Evolutionary conservation across 305 asterid genomes (phyloP).

Genomic region (Fraxinus angustifolia): DNA sequence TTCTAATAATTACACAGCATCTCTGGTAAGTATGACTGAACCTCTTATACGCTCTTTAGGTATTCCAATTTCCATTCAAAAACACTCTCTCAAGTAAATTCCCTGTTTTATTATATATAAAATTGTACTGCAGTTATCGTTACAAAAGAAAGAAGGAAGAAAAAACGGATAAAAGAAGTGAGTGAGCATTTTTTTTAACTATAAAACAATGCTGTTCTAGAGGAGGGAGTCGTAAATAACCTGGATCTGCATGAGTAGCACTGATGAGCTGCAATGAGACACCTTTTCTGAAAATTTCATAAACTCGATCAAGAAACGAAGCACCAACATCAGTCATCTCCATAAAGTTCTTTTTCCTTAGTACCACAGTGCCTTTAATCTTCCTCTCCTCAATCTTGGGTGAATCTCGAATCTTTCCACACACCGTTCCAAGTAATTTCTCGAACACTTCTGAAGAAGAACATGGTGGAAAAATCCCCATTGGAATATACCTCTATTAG

Average conservation of each 20-base stretch:
- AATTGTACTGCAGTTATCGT: neutral
- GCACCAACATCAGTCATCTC: constrained; percentile 24
- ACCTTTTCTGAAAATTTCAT: constrained; percentile 32
- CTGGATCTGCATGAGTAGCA: constrained; percentile 30
- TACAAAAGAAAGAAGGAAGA: neutral
- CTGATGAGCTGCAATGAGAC: constrained; percentile 41
- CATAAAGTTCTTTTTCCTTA: constrained; percentile 35
- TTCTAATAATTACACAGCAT: neutral
- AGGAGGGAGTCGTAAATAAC: constrained; percentile 1
- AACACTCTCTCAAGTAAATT: neutral
- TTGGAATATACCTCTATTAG: neutral
- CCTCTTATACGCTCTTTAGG: neutral
- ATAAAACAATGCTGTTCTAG: neutral
- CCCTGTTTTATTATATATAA: neutral
- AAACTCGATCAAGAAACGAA: constrained; percentile 24
- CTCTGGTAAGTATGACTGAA: neutral
- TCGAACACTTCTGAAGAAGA: constrained; percentile 3
- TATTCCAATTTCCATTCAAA: neutral
- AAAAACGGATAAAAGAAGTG: neutral
- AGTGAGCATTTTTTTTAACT: neutral
- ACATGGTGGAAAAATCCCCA: constrained; percentile 1
- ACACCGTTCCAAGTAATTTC: neutral
- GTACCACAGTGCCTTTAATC: constrained; percentile 34
- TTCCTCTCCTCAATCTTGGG: neutral
- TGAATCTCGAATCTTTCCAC: constrained; percentile 1